Evolutionary conservation across 306 rosid species (phyloP), one percentile per base, ranked within the genome.

Genomic region (Begonia fuchsioides): DNA sequence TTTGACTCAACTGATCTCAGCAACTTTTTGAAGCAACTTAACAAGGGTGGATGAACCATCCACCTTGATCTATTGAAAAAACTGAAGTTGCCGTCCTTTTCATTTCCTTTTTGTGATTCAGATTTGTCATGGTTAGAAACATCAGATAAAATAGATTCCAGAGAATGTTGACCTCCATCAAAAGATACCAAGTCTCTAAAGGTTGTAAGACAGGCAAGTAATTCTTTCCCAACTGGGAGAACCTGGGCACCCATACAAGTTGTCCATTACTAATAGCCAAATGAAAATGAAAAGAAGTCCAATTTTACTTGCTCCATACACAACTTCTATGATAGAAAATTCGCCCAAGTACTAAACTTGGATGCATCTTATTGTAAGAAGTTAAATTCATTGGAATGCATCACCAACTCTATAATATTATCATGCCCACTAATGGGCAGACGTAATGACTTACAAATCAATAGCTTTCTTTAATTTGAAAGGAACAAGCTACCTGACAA

Each of bases 161-260:
- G 60, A 63, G 93, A 77, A 72, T 41, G 71, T 76, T 51, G 79
- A 62, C 93, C 95, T 60, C 73, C 81, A 71, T 44, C 53, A 59
- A 77, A 75, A 44, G 77, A 71, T 68, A 87, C 83, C 55, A 90
- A 61, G 52, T 68, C 92, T 67, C 75, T 73, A 61, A 90, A 79
- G 48, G 92, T 77, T 32, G 77, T 43, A 52, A 90, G 87, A 61
- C 92, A 79, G 19, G 90, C 92, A 51, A 79, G 79, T 68, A 85
- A 72, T 75, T 90, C 98, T 62, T 73, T 85, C 47, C 98, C 98
- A 61, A 70, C 75, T 47, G 93, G 95, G 40, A 90, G 75, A 58
- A 77, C 96, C 98, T 90, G 67, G 57, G 66, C 39, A 84, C 68
- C 20, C 35, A 51, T 53, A 17, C 56, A 8, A 57, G 59, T 38